Percentiles rank a stretch among this genome's conserved stretches.
phyloP scores from a whole-genome alignment of 768 basidiomycete species.

The Floccularia luteovirens region DNA sequence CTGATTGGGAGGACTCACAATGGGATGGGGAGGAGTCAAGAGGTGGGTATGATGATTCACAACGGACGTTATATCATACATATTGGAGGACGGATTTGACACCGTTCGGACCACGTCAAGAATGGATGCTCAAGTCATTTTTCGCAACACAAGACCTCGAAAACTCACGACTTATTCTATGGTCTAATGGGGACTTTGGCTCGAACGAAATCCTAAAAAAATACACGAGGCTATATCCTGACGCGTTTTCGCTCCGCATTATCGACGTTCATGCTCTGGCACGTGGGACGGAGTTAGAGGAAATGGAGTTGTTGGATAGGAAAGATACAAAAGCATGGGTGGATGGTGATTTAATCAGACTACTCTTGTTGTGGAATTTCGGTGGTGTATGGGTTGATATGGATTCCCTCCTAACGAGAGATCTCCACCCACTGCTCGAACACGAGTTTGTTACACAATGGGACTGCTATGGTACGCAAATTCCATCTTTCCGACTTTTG shows the following conservation, averaged over 20 bases:
- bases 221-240: constrained; percentile 58
- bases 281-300: constrained; percentile 69
- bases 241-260: constrained; percentile 60
- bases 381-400: constrained; percentile 98
- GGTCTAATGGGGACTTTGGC: constrained; percentile 83
- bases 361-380: constrained; percentile 82
- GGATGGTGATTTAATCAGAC: constrained; percentile 87
- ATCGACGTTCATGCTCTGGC: constrained; percentile 67
- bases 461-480: constrained; percentile 87
- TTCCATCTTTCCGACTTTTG: no score
- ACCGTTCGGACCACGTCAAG: constrained; percentile 74
- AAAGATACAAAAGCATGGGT: constrained; percentile 86
- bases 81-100: constrained; percentile 93
- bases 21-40: no score
- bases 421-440: constrained; percentile 80
- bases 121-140: constrained; percentile 88
- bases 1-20: constrained; percentile 6
- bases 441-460: constrained; percentile 98
- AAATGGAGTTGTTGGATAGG: constrained; percentile 46
- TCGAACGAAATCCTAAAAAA: constrained; percentile 45
- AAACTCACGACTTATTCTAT: constrained; percentile 65
- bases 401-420: constrained; percentile 89
- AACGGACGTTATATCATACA: constrained; percentile 72
- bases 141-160: constrained; percentile 82
- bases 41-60: constrained; percentile 11